These are phyloP conservation scores for Diphasiastrum complanatum DNA, from an alignment of 83 land plant species.

Conservation along the genomic window DNA sequence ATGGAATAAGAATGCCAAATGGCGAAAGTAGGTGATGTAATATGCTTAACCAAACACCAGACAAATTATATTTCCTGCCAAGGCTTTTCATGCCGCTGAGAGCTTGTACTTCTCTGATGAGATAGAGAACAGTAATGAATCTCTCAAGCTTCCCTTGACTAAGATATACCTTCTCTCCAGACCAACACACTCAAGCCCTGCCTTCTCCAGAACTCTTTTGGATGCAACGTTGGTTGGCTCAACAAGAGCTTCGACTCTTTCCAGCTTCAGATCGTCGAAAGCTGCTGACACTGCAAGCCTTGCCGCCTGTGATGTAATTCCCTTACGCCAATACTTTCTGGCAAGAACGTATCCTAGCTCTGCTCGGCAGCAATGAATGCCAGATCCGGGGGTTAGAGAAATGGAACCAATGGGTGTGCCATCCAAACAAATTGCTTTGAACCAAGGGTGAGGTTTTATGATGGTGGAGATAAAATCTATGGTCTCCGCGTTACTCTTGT, in stretches of 20 bases:
- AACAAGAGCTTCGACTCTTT: conserved; percentile 54
- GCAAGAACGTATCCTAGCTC: conserved; percentile 48
- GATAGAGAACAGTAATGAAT: too few species aligned
- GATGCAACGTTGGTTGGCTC: conserved; percentile 35
- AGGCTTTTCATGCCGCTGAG: too few species aligned
- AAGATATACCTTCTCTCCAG: conserved; percentile 29
- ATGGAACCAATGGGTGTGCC: conserved; percentile 22
- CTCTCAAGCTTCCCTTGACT: conserved; percentile 44
- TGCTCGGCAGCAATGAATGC: conserved; percentile 24
- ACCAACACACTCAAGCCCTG: conserved; percentile 42
- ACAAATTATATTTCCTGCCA: too few species aligned
- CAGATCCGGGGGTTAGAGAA: not conserved
- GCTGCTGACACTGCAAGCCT: conserved; percentile 27
- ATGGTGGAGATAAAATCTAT: conserved; percentile 18
- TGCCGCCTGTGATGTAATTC: conserved; percentile 47
- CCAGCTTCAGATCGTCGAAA: conserved; percentile 38
- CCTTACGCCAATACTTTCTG: conserved; percentile 42
- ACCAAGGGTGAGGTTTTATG: conserved; percentile 42
- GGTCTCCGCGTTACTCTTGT: conserved; percentile 35
- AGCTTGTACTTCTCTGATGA: too few species aligned
- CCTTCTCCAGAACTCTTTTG: conserved; percentile 54
- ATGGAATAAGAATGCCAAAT: too few species aligned
- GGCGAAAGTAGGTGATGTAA: too few species aligned
- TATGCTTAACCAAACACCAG: too few species aligned
- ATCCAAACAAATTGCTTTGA: conserved; percentile 49